Conservation (phyloP, 1,284 basidiomycete genomes). For the Phylloporus gajari region DNA sequence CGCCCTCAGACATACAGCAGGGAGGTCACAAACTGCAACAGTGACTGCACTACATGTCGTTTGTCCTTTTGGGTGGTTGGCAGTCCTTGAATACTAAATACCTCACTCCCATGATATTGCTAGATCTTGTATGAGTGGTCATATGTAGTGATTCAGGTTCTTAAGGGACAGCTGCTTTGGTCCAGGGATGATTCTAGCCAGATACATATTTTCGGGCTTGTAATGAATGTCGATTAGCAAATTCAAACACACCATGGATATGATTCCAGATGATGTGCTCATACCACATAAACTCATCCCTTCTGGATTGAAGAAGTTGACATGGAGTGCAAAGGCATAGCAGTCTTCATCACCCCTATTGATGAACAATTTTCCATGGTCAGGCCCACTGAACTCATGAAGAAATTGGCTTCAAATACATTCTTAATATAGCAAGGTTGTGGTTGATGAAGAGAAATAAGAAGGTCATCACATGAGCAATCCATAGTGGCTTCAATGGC, state of each 20-base stretch:
- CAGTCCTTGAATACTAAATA: slow-evolving; percentile 9
- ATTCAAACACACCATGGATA: slow-evolving; percentile 22
- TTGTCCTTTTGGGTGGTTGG: slow-evolving; percentile 3
- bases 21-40: slow-evolving; percentile 18
- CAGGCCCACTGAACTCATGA: slow-evolving; percentile 3
- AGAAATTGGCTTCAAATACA: slow-evolving; percentile 25
- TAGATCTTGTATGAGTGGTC: slow-evolving; percentile 17
- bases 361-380: slow-evolving; percentile 10
- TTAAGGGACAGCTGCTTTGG: slow-evolving; percentile 20
- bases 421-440: slow-evolving; percentile 10
- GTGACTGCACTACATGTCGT: slow-evolving; percentile 4
- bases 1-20: slow-evolving; percentile 17
- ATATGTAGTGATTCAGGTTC: slow-evolving; percentile 29
- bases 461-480: slow-evolving; percentile 9
- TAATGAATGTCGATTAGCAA: slow-evolving; percentile 8
- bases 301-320: slow-evolving; percentile 16
- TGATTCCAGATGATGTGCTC: background rate
- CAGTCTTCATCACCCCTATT: slow-evolving; percentile 8
- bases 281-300: background rate
- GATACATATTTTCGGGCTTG: slow-evolving; percentile 25
- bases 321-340: slow-evolving; percentile 4
- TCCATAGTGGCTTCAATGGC: slow-evolving; percentile 13
- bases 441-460: background rate
- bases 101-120: slow-evolving; percentile 16
- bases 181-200: slow-evolving; percentile 21